Percentiles rank a stretch among this genome's conserved stretches.
Conservation (phyloP, 495 filamentous ascomycete species). For the Neurospora sp. region DNA sequence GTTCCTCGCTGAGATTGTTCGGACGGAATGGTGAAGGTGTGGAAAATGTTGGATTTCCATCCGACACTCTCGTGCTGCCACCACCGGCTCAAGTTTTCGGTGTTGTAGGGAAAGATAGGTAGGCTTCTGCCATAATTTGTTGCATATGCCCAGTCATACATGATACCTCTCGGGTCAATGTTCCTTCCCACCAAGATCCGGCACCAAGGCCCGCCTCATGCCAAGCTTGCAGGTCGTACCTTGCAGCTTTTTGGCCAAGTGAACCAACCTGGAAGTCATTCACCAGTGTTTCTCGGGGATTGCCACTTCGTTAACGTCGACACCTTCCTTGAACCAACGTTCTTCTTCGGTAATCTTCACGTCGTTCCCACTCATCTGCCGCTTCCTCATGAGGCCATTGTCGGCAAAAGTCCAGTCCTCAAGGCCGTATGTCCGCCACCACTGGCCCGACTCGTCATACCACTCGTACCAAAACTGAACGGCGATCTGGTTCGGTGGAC, state of each 20-base stretch:
- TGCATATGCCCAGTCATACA: background rate
- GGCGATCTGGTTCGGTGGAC: slow-evolving; percentile 43
- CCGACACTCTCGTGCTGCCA: background rate
- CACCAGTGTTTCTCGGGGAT: slow-evolving; percentile 74
- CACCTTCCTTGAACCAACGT: slow-evolving; percentile 59
- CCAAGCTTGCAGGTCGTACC: background rate
- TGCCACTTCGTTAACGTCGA: slow-evolving; percentile 63
- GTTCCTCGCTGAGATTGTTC: background rate
- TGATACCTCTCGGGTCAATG: background rate
- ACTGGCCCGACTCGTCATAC: slow-evolving; percentile 61
- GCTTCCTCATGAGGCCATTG: slow-evolving; percentile 74
- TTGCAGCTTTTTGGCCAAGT: background rate
- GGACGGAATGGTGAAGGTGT: background rate
- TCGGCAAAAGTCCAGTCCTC: slow-evolving; percentile 88
- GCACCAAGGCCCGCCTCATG: background rate
- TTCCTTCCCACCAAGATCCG: background rate
- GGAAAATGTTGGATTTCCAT: background rate
- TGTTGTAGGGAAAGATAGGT: background rate
- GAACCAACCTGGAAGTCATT: background rate
- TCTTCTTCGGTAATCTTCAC: slow-evolving; percentile 53
- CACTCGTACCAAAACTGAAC: slow-evolving; percentile 95
- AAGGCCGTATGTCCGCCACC: slow-evolving; percentile 85
- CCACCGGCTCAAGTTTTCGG: background rate
- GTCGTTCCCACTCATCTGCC: slow-evolving; percentile 91
- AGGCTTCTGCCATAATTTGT: background rate